Conservation (phyloP, 2,329 filamentous ascomycete genomes). For the Exophiala lecanii-corni region DNA sequence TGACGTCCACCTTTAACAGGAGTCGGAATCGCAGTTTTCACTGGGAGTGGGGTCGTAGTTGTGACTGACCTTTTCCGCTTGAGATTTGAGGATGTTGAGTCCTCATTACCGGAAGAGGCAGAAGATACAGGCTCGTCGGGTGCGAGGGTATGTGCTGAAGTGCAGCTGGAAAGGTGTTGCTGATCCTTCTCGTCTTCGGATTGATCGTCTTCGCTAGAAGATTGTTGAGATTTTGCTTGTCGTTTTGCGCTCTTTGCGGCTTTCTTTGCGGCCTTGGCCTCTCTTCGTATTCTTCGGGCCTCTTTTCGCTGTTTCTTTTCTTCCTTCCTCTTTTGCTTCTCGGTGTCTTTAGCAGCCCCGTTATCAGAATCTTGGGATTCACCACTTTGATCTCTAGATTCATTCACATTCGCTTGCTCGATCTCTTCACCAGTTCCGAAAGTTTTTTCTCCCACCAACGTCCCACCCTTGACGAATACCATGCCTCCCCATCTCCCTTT, state of each 20-base stretch:
- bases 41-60: not conserved
- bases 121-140: slow-evolving; percentile 21
- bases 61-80: slow-evolving; percentile 27
- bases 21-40: slow-evolving; percentile 2
- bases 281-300: slow-evolving; percentile 30
- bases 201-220: slow-evolving; percentile 15
- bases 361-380: slow-evolving; percentile 27
- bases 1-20: slow-evolving; percentile 54
- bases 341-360: slow-evolving; percentile 28
- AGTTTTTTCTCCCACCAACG: slow-evolving; percentile 54
- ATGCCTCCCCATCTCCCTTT: slow-evolving; percentile 73
- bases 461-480: slow-evolving; percentile 82
- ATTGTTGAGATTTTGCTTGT: slow-evolving; percentile 25
- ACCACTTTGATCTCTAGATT: no score
- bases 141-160: slow-evolving; percentile 2
- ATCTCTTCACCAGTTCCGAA: slow-evolving; percentile 32
- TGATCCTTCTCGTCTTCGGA: not conserved
- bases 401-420: slow-evolving; percentile 31
- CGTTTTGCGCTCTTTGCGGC: slow-evolving; percentile 21
- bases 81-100: slow-evolving; percentile 36
- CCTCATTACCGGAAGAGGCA: slow-evolving; percentile 28
- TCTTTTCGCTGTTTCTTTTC: slow-evolving; percentile 28
- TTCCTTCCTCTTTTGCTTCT: slow-evolving; percentile 27
- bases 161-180: slow-evolving; percentile 6
- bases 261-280: slow-evolving; percentile 30